These are phyloP conservation scores for Hibiscus tridactylites DNA, from an alignment of 345 rosid species.

Conservation along the genomic window DNA sequence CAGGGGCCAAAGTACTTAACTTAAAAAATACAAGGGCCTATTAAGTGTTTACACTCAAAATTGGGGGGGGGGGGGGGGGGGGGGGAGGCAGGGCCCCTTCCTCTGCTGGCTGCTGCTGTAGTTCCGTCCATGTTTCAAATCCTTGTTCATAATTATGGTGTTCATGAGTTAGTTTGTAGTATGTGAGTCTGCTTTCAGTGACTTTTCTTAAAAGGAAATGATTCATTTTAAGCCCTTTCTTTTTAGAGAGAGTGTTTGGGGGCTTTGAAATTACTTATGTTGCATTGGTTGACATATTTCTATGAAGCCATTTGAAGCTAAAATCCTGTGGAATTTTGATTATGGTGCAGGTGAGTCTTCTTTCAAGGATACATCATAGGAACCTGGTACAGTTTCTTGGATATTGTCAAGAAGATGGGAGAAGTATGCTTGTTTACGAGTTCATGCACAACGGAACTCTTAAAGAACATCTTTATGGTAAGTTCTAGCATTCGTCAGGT, in stretches of 20 bases:
- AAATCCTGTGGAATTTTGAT: constrained; percentile 9
- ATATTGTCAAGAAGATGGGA: constrained; percentile 90
- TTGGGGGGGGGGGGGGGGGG: too few relatives aligned
- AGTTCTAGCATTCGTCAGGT: constrained; percentile 10
- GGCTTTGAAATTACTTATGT: not conserved
- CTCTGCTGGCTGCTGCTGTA: too few relatives aligned
- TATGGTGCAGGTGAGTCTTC: constrained; percentile 67
- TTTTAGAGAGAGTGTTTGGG: not conserved
- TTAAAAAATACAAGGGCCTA: too few relatives aligned
- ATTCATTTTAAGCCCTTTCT: not conserved
- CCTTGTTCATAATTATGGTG: not conserved
- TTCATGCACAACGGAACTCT: constrained; percentile 98
- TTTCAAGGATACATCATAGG: constrained; percentile 97
- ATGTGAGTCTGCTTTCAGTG: not conserved
- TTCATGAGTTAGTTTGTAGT: not conserved
- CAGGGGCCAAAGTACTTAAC: too few relatives aligned
- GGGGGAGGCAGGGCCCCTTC: too few relatives aligned
- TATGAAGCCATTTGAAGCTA: not conserved
- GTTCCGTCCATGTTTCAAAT: not conserved
- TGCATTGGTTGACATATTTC: not conserved
- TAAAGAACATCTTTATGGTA: constrained; percentile 96
- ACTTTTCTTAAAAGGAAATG: not conserved
- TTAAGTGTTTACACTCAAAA: too few relatives aligned
- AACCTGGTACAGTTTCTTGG: constrained; percentile 97
- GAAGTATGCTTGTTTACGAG: constrained; percentile 83